Conservation (phyloP, 495 filamentous ascomycete species). For the Aspergillus kassunensis region DNA sequence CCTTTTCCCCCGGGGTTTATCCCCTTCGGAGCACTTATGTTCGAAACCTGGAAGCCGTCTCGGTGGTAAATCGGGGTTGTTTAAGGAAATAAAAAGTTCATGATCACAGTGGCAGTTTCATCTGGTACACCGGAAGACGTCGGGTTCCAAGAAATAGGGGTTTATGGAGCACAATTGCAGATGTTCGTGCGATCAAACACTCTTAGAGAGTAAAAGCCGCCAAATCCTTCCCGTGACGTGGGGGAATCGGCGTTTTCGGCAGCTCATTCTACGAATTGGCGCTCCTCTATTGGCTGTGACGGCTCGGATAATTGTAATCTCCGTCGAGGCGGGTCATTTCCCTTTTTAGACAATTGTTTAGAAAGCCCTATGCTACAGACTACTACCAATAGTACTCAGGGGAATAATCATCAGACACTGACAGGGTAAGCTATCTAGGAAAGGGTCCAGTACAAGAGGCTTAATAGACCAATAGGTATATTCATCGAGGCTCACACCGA, state of each 20-base stretch:
- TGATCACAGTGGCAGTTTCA: conserved; percentile 19
- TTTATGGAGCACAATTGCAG: conserved; percentile 1
- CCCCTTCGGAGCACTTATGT: not conserved
- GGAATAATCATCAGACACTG: not conserved
- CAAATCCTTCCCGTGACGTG: conserved; percentile 27
- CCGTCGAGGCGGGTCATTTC: conserved; percentile 13
- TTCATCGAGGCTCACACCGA: conserved; percentile 14
- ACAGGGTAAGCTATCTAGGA: not conserved
- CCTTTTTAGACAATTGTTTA: conserved; percentile 19
- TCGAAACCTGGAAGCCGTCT: conserved; percentile 21
- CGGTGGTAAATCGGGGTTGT: conserved; percentile 17
- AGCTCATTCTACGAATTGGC: conserved; percentile 20
- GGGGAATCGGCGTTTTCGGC: conserved; percentile 38
- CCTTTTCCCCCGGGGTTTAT: conserved; percentile 2
- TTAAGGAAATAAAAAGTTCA: conserved; percentile 26
- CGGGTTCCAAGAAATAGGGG: conserved; percentile 8
- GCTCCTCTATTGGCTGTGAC: conserved; percentile 29
- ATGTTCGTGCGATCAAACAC: not conserved
- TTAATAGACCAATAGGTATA: conserved; percentile 6
- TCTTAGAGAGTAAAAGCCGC: conserved; percentile 1
- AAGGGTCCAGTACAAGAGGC: not conserved
- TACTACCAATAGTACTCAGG: not conserved
- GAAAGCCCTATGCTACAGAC: not conserved
- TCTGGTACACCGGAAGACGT: conserved; percentile 2
- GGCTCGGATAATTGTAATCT: conserved; percentile 20